These are phyloP conservation scores for Coriolopsis trogii DNA, from an alignment of 1,284 basidiomycete species.

Conservation along the genomic window DNA sequence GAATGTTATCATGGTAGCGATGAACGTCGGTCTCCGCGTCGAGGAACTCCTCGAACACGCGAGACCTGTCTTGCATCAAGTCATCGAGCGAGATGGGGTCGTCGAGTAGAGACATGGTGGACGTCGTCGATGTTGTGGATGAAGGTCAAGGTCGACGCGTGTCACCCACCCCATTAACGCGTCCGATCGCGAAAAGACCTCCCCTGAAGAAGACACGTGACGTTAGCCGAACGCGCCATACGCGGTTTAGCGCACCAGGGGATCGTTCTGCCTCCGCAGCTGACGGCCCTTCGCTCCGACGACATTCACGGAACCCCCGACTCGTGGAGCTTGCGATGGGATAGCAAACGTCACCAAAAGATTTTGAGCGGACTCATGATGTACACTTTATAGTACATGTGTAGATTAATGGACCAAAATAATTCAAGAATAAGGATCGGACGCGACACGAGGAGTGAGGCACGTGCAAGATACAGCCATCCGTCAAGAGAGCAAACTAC, in stretches of 20 bases:
- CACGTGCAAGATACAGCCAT: neutral
- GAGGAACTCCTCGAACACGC: constrained; percentile 88
- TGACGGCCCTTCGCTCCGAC: neutral
- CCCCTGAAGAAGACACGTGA: constrained; percentile 32
- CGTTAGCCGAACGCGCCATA: neutral
- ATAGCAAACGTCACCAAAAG: no score
- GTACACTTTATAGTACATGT: constrained; percentile 24
- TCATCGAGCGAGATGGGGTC: constrained; percentile 69
- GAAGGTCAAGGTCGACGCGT: constrained; percentile 16
- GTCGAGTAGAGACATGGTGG: constrained; percentile 62
- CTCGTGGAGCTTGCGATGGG: neutral
- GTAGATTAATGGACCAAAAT: constrained; percentile 21
- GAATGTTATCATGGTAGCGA: constrained; percentile 89
- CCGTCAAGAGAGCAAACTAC: constrained; percentile 9
- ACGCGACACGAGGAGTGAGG: constrained; percentile 15
- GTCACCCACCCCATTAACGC: constrained; percentile 21
- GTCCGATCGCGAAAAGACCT: constrained; percentile 31
- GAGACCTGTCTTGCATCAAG: constrained; percentile 72
- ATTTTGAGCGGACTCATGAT: constrained; percentile 8
- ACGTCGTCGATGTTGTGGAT: constrained; percentile 26
- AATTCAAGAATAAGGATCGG: constrained; percentile 23
- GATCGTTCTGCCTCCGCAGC: neutral
- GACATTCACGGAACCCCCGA: neutral
- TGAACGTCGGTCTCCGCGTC: constrained; percentile 74
- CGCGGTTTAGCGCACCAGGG: neutral